Evolutionary conservation across 345 rosid genomes (phyloP), one percentile per base, ranked within the genome.

Genomic region (Ailanthus altissimus): DNA sequence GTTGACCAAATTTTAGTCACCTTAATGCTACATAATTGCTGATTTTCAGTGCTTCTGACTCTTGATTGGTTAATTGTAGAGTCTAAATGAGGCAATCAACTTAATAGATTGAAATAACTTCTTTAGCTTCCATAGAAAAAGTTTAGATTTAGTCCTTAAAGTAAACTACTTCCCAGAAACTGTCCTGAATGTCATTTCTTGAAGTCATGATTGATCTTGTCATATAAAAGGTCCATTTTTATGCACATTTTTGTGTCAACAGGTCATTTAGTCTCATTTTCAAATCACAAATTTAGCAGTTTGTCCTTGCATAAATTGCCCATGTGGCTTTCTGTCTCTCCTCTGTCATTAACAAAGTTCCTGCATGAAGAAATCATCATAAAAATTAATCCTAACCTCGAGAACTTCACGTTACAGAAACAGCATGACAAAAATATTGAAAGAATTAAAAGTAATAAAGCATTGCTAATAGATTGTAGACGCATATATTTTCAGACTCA

Each of bases 311-410:
- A 73, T 89, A 89, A 59, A 90, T 88, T 71, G 92, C 91, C 91
- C 94, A 90, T 60, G 84, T 89, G 0, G 94, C 90, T 75, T 84
- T 89, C 79, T 86, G 88, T 49, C 91, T 72, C 64, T 88, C 89
- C 49, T 86, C 84, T 25, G 90, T 89, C 91, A 91, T 91, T 40
- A 90, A 81, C 82, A 75, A 65, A 38, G 92, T 86, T 70, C 94
- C 90, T 90, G 88, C 77, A 82, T 61, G 59, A 26, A 70, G 20
- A 67, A 28, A 62, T 8, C 36, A 23, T 8, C 38, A 0, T 18
- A 63, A 66, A n/a, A 46, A 56, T 62, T 28, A 47, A 63, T 69
- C 46, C 59, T 26, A 40, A 50, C 5, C 8, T 26, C 26, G 15
- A 6, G 26, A 21, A 21, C 45, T 40, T 13, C 14, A 12, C 45